Percentiles rank a stretch among this genome's conserved stretches.
Evolutionary conservation across 73 alveolate species (phyloP).

Genomic region (Symbiodinium natans): DNA sequence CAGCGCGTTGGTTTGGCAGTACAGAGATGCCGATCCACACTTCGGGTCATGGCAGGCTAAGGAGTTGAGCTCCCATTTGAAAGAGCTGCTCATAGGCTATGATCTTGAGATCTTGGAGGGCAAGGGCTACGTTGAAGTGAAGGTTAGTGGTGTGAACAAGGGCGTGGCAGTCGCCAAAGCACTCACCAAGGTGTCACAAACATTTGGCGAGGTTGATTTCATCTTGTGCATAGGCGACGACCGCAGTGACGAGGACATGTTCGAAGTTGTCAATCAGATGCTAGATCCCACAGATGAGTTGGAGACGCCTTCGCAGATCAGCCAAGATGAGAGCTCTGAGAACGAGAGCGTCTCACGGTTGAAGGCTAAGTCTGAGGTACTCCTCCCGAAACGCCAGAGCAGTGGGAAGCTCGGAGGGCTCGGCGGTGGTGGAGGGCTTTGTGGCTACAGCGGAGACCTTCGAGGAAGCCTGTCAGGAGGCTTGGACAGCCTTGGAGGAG

Average conservation of each 20-base stretch:
- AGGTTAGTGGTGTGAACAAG: slow-evolving; percentile 68
- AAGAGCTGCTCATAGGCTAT: slow-evolving; percentile 79
- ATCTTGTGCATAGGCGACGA: slow-evolving; percentile 86
- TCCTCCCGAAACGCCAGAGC: slow-evolving; percentile 84
- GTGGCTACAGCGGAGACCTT: slow-evolving; percentile 55
- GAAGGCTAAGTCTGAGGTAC: slow-evolving; percentile 45
- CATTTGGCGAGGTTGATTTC: slow-evolving; percentile 74
- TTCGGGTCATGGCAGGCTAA: slow-evolving; percentile 96
- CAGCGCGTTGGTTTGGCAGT: slow-evolving; percentile 95
- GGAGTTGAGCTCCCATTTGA: slow-evolving; percentile 95
- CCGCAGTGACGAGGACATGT: slow-evolving; percentile 86
- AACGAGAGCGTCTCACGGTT: slow-evolving; percentile 20
- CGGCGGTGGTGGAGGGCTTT: slow-evolving; percentile 74
- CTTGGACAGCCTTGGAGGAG: slow-evolving; percentile 24
- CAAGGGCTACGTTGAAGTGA: slow-evolving; percentile 95
- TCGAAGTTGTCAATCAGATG: slow-evolving; percentile 44
- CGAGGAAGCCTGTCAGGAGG: slow-evolving; percentile 76
- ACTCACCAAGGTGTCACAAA: slow-evolving; percentile 60
- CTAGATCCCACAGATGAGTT: slow-evolving; percentile 9
- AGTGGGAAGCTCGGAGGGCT: slow-evolving; percentile 53
- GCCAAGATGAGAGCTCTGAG: slow-evolving; percentile 48
- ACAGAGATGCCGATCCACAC: slow-evolving; percentile 96
- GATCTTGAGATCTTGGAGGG: slow-evolving; percentile 91
- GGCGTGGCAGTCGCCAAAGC: slow-evolving; percentile 78
- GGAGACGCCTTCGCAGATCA: slow-evolving; percentile 27